phyloP scores from a whole-genome alignment of 1,139 yeast species.

The Yamadazyma sp. region DNA sequence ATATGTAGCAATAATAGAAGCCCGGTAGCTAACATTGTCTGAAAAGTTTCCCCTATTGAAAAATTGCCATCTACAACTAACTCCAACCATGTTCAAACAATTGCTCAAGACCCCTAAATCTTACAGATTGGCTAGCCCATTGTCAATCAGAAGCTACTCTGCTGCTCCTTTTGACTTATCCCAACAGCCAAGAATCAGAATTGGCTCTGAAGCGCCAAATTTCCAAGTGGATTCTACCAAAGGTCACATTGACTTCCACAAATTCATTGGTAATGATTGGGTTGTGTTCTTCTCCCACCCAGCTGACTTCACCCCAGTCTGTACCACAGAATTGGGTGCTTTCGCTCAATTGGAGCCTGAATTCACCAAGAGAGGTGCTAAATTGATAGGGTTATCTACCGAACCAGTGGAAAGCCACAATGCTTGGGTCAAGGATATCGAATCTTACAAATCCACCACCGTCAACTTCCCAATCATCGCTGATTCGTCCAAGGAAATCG shows the following conservation, averaged over 20 bases:
- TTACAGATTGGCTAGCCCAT: slow-evolving; percentile 21
- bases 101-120: slow-evolving; percentile 13
- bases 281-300: slow-evolving; percentile 87
- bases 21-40: neutral
- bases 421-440: slow-evolving; percentile 81
- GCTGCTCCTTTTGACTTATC: slow-evolving; percentile 54
- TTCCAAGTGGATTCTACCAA: slow-evolving; percentile 71
- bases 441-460: slow-evolving; percentile 68
- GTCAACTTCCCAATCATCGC: slow-evolving; percentile 79
- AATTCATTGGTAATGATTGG: slow-evolving; percentile 80
- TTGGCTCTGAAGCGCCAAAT: slow-evolving; percentile 80
- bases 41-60: neutral
- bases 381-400: slow-evolving; percentile 81
- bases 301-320: slow-evolving; percentile 92
- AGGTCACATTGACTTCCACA: slow-evolving; percentile 76
- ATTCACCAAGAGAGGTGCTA: slow-evolving; percentile 75
- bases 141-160: slow-evolving; percentile 7
- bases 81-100: slow-evolving; percentile 17
- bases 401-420: slow-evolving; percentile 56
- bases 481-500: slow-evolving; percentile 69
- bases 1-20: slow-evolving; percentile 10
- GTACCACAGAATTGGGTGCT: slow-evolving; percentile 94
- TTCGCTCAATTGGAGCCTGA: slow-evolving; percentile 82
- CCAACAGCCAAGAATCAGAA: slow-evolving; percentile 65
- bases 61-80: neutral